Base-by-base conservation (phyloP, 2,329 filamentous ascomycete species). In the Xylaria sp. region DNA sequence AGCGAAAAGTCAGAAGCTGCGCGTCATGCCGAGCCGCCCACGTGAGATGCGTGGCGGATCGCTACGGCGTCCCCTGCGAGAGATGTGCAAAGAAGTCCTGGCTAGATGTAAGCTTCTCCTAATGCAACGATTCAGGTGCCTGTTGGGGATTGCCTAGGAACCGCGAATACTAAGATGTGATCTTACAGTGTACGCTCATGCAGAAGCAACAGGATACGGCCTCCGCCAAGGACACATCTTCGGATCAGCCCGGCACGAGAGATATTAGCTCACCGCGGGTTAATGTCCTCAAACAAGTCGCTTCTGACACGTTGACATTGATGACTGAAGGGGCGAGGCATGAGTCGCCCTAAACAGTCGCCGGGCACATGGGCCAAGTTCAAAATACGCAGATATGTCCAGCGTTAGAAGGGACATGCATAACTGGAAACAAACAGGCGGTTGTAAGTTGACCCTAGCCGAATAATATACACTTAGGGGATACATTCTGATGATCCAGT, bases 21-120 rank as follows among this genome's bases (percentile, higher is more conserved):
- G 43, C 48, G 1, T 49, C 60, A 4, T 68, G 67, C 35, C 65
- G 67, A 8, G 64, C 53, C 1, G 65, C 67, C 10, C 67, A 68
- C 23, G 47, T 68, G 37, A 46, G 63, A 55, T 68, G 67, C 15
- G 65, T 68, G 31, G 67, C 67, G 2, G 59, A 65, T 17, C 47
- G 61, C 2, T 64, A 66, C 33, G 67, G 67, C 2, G 56, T 65
- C 29, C 61, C 67, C 13, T 68, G 67, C 37, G 67, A 64, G 49
- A 51, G 67, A 10, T 68, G 67, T 52, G 63, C 63, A 13, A 67
- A 66, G 59, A 68, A 66, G 33, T 53, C 48, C 6, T 62, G 55
- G 63, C 9, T 33, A 8, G 54, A 64, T n/a, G 65, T 65, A 33
- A 64, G 66, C 66, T 54, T 2, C 11, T 6, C 5, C 15, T 13